phyloP scores from a whole-genome alignment of 768 basidiomycete species.

The Obba rivulosa region DNA sequence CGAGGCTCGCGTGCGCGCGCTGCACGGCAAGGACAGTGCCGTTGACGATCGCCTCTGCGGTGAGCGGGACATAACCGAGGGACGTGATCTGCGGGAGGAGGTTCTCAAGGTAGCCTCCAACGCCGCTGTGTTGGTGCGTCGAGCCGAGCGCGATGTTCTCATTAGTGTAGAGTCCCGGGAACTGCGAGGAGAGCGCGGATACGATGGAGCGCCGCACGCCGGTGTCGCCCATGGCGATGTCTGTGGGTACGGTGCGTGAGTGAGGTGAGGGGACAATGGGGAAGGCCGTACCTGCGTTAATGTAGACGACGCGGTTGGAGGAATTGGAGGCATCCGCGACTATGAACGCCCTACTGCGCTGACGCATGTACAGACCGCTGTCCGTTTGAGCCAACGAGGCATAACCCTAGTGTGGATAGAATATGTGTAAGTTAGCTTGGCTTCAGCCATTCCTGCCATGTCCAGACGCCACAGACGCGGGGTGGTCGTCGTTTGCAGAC shows the following conservation, averaged over 20 bases:
- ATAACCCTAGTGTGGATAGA: constrained; percentile 46
- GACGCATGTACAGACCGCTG: constrained; percentile 74
- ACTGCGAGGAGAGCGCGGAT: constrained; percentile 45
- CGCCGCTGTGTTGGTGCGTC: constrained; percentile 74
- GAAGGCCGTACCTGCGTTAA: constrained; percentile 58
- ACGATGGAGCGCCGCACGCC: constrained; percentile 70
- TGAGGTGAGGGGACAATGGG: not conserved
- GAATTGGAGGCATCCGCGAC: constrained; percentile 55
- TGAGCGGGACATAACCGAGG: constrained; percentile 66
- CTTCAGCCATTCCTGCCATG: not conserved
- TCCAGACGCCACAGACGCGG: too few species aligned
- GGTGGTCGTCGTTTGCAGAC: too few species aligned
- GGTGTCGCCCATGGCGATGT: constrained; percentile 80
- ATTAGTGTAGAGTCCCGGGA: constrained; percentile 59
- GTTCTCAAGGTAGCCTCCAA: constrained; percentile 75
- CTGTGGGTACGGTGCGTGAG: constrained; percentile 25
- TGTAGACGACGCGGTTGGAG: constrained; percentile 61
- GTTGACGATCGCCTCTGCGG: constrained; percentile 65
- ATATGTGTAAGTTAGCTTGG: not conserved
- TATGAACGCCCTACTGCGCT: constrained; percentile 73
- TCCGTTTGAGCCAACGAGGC: constrained; percentile 60
- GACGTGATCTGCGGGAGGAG: constrained; percentile 73
- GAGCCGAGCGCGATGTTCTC: constrained; percentile 72
- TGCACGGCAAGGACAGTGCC: constrained; percentile 67
- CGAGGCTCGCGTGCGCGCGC: constrained; percentile 58